Evolutionary conservation across 106 monocot species (phyloP), one percentile per base, ranked within the genome.

Genomic region (Cymbidium sinense): DNA sequence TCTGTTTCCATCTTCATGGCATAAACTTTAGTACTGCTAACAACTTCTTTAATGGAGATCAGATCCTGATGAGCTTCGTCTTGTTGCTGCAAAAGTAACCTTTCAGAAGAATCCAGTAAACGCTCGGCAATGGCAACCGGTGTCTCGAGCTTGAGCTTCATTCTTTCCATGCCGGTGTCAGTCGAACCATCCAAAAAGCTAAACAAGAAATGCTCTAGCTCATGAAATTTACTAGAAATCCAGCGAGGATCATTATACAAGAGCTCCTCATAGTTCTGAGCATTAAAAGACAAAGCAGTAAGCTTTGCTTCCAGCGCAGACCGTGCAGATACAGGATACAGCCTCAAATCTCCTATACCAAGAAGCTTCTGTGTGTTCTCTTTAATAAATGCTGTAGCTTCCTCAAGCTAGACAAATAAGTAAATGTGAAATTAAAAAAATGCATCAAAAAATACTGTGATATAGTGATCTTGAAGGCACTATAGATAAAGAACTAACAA

Each of bases 131-230:
- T 98, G 55, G 72, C 83, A 76, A 98, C 82, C 55, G 96, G 96
- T 30, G 96, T 94, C 64, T 87, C 88, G 81, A 94, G 86, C 82
- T 98, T 98, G 64, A 98, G 82, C 70, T 83, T 86, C 81, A 98
- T 85, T 82, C 96, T 88, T 84, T 98, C 91, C 85, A 79, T 85
- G 12, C 96, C 96, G 79, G 80, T 84, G 70, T 90, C 86, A 19
- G 96, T 92, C 23, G 96, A 94, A 79, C 90, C 94, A 79, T 98
- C 94, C 62, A 98, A 69, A 80, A 98, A 94, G 77, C 94, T 92
- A 79, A 84, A 84, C 31, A 98, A 79, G 77, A 86, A 94, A 29
- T 83, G 79, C 78, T 98, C 93, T 6, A 98, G 79, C 52, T 91
- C 94, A 67, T 78, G 70, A 83, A 98, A 98, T 80, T 87, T 86